Base-by-base conservation (phyloP, 345 rosid genomes). In the Salix koriyanagi region DNA sequence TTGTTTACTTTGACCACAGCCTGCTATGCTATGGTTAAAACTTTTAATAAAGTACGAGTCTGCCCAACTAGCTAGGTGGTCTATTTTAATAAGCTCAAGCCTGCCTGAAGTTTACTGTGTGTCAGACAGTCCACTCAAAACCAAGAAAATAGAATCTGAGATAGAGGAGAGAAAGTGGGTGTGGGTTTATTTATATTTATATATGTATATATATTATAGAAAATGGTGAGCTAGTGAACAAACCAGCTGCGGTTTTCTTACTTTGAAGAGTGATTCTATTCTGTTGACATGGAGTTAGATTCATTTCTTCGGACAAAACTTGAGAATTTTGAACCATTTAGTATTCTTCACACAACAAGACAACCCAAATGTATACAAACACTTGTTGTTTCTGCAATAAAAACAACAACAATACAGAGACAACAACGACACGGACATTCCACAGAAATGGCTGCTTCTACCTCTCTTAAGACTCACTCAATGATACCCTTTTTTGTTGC, bases 351-450 rank as follows among this genome's bases (percentile, higher is more conserved):
- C 83, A 69, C 76, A 83, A 89, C 80, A 89, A 76, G 92, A 91
- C 92, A 87, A 83, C 80, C 13, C 72, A 81, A 77, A 87, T 86
- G 84, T 79, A 76, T 85, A 86, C 92, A 89, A 86, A 79, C 84
- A 81, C 78, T 67, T 70, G 25, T 42, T 62, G 32, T 65, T 54
- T 61, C 56, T 68, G n/a, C 80, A 32, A 32, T 78, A 64, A 76
- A 83, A 81, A 83, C 78, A 80, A 83, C 90, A 83, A 34, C 90
- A 83, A 46, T 76, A 52, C 73, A 71, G 71, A 74, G 60, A 83
- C 78, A 78, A 84, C 90, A 81, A 60, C 88, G 81, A 60, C 79
- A 37, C 72, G 71, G 23, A 84, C 79, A 86, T 89, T 85, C 90
- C 86, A 70, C 84, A 76, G 76, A 82, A 69, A 93, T 88, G 92